Evolutionary conservation across 2,329 filamentous ascomycete genomes (phyloP).

Genomic region (Hypoxylon sp.): DNA sequence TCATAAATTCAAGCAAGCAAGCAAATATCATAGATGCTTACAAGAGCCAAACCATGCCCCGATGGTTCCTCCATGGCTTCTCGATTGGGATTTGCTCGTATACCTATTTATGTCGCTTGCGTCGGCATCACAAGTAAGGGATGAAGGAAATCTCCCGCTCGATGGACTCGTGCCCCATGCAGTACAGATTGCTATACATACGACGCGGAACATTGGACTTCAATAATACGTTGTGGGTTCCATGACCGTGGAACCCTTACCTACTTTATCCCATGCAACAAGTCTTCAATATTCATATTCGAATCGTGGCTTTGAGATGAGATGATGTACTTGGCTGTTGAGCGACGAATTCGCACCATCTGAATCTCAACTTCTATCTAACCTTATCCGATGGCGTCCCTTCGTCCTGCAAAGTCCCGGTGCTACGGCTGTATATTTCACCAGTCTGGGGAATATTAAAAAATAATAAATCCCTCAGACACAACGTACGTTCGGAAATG

Average conservation of each 20-base stretch:
- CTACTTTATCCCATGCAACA: conserved; percentile 6
- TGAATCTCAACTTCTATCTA: conserved; percentile 13
- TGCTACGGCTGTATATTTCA: conserved; percentile 14
- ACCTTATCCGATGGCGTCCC: conserved; percentile 25
- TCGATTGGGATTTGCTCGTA: conserved; percentile 7
- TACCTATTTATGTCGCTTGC: conserved; percentile 18
- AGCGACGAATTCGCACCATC: conserved; percentile 15
- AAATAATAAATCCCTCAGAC: conserved; percentile 29
- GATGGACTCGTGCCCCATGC: not conserved
- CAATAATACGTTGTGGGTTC: not conserved
- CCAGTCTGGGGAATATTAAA: conserved; percentile 16
- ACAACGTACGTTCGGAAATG: conserved; percentile 16
- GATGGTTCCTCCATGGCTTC: conserved; percentile 2
- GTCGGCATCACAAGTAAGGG: conserved; percentile 21
- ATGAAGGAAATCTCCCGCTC: not conserved
- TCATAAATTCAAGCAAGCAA: conserved; percentile 12
- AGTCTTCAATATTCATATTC: conserved; percentile 9
- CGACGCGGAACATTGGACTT: not conserved
- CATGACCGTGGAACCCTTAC: conserved; percentile 12
- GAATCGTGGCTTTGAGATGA: conserved; percentile 28
- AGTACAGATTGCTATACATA: not conserved
- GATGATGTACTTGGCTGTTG: conserved; percentile 21
- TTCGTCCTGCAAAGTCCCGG: conserved; percentile 31
- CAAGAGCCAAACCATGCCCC: not conserved
- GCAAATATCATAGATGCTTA: not conserved